Conservation (phyloP, 2,329 filamentous ascomycete species). For the Dendryphion nanum region DNA sequence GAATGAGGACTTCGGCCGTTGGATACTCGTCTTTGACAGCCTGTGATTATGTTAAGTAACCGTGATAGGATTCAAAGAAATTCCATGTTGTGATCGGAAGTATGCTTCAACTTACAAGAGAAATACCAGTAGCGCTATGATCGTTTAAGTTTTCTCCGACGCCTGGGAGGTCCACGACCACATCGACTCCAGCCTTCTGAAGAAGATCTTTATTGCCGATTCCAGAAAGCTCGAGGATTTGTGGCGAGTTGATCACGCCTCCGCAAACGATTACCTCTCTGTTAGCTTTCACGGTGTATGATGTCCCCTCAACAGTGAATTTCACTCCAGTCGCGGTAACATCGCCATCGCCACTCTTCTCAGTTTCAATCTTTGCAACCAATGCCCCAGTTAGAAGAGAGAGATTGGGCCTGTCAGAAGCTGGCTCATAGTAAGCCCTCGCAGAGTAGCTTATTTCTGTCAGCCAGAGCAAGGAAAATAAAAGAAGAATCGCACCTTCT, state of each 20-base stretch:
- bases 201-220: constrained; percentile 26
- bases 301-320: constrained; percentile 40
- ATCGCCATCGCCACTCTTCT: constrained; percentile 40
- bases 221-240: constrained; percentile 33
- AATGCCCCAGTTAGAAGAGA: constrained; percentile 48
- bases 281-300: constrained; percentile 23
- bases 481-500: constrained; percentile 24
- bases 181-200: constrained; percentile 22
- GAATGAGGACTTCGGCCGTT: constrained; percentile 22
- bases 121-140: constrained; percentile 22
- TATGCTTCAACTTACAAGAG: constrained; percentile 15
- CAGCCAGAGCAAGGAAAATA: too few species aligned
- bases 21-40: constrained; percentile 26
- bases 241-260: constrained; percentile 27
- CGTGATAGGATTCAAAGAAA: not conserved
- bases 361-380: constrained; percentile 48
- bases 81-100: not conserved
- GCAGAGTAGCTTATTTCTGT: constrained; percentile 40
- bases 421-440: constrained; percentile 37
- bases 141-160: constrained; percentile 40
- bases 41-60: constrained; percentile 7
- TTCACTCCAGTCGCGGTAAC: constrained; percentile 37
- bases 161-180: constrained; percentile 24
- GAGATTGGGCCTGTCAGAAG: constrained; percentile 44
- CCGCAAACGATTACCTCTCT: constrained; percentile 31